Percentiles rank a stretch among this genome's conserved stretches.
phyloP scores from a whole-genome alignment of 768 basidiomycete species.

The Agaricus subrufescens region DNA sequence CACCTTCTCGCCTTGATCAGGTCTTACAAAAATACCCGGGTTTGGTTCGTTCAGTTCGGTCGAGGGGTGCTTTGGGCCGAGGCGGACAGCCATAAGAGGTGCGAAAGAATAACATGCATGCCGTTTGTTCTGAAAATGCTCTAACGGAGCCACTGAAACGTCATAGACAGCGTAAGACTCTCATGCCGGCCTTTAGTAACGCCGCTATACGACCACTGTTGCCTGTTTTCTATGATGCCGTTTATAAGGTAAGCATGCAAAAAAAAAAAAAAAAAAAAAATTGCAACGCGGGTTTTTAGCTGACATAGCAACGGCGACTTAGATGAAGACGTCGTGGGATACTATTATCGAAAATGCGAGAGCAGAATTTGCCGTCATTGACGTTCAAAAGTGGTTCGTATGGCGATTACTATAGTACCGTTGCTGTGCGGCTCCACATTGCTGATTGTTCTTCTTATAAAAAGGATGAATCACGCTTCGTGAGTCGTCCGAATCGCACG shows the following conservation, averaged over 20 bases:
- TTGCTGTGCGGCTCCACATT: neutral
- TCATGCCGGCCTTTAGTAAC: slow-evolving; percentile 50
- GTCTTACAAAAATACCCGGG: neutral
- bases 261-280: no score
- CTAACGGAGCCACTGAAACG: neutral
- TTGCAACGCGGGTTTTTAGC: neutral
- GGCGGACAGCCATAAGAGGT: slow-evolving; percentile 45
- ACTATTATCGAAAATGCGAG: slow-evolving; percentile 22
- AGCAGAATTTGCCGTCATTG: slow-evolving; percentile 26
- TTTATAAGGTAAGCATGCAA: slow-evolving; percentile 35
- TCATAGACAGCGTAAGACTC: slow-evolving; percentile 41
- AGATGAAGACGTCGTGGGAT: slow-evolving; percentile 31
- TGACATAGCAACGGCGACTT: neutral
- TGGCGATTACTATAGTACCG: neutral
- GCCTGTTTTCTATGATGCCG: slow-evolving; percentile 44
- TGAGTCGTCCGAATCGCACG: slow-evolving; percentile 13
- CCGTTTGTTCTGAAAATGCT: neutral
- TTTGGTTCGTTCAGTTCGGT: slow-evolving; percentile 26
- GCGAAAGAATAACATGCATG: neutral
- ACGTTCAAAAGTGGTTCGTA: slow-evolving; percentile 43
- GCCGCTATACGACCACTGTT: slow-evolving; percentile 43
- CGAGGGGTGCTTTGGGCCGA: slow-evolving; percentile 36
- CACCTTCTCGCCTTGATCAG: neutral
- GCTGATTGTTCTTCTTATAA: neutral
- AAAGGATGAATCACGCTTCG: slow-evolving; percentile 44